Evolutionary conservation across 441 rosid species (phyloP).

Genomic region (Erodium trifolium): DNA sequence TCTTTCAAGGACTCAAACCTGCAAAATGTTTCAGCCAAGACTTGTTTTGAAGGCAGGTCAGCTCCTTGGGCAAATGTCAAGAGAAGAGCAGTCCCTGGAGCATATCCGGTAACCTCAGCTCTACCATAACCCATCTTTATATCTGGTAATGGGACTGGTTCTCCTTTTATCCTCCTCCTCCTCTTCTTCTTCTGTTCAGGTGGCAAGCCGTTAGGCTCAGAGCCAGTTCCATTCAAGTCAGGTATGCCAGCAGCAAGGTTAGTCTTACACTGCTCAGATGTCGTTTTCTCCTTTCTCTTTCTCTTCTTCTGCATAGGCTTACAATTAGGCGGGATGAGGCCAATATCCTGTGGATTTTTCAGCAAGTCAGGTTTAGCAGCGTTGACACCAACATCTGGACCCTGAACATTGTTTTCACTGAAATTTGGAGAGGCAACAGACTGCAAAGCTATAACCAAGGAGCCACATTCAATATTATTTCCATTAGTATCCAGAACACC

Average conservation of each 20-base stretch:
- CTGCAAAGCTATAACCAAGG: constrained; percentile 34
- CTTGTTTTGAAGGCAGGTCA: constrained; percentile 57
- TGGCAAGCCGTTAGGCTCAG: constrained; percentile 27
- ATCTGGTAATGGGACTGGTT: constrained; percentile 16
- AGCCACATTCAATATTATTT: constrained; percentile 21
- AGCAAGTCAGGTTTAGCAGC: constrained; percentile 5
- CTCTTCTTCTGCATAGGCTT: constrained; percentile 34
- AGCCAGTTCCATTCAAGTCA: constrained; percentile 46
- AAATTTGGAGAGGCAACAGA: constrained; percentile 32
- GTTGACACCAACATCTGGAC: not conserved
- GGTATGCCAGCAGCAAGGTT: constrained; percentile 33
- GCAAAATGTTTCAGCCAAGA: constrained; percentile 40
- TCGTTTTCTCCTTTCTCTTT: constrained; percentile 40
- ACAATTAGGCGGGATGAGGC: constrained; percentile 23
- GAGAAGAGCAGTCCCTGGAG: constrained; percentile 46
- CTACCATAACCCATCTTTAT: constrained; percentile 14
- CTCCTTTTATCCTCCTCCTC: constrained; percentile 25
- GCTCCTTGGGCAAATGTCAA: constrained; percentile 51
- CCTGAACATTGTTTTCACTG: constrained; percentile 20
- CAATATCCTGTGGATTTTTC: constrained; percentile 14
- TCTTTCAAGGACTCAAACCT: constrained; percentile 64
- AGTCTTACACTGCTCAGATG: constrained; percentile 21
- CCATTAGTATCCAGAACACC: constrained; percentile 17
- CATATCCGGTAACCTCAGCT: constrained; percentile 25
- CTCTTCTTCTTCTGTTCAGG: constrained; percentile 35